A percentile compares a stretch with the other conserved stretches of the same genome.
phyloP scores from a whole-genome alignment of 495 filamentous ascomycete genomes.

The Penicillium antarcticum region DNA sequence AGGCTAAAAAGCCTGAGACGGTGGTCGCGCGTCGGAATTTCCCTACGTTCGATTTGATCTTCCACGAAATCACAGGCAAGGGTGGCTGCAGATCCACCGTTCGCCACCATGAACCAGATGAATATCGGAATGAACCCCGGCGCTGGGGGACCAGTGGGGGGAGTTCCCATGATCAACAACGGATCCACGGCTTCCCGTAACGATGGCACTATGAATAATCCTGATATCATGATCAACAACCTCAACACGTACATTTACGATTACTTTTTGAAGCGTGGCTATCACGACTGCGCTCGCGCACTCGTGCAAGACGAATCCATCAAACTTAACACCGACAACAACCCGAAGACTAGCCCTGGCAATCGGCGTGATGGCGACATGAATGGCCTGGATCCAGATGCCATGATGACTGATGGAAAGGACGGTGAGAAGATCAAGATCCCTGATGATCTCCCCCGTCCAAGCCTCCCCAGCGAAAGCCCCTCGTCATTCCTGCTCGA shows the following conservation, averaged over 20 bases:
- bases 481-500: conserved; percentile 80
- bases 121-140: conserved; percentile 64
- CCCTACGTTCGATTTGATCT: conserved; percentile 19
- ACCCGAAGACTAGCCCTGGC: conserved; percentile 56
- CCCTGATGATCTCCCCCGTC: conserved; percentile 75
- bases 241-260: conserved; percentile 98
- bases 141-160: conserved; percentile 61
- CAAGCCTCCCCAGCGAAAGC: conserved; percentile 59
- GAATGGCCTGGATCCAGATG: conserved; percentile 76
- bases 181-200: conserved; percentile 51
- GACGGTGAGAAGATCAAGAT: conserved; percentile 68
- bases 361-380: conserved; percentile 60
- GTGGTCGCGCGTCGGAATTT: conserved; percentile 37
- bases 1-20: conserved; percentile 31
- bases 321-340: conserved; percentile 56
- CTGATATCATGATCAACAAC: conserved; percentile 67
- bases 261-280: conserved; percentile 80
- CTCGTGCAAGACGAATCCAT: conserved; percentile 53
- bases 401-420: conserved; percentile 80
- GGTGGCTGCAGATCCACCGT: conserved; percentile 34
- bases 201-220: conserved; percentile 42
- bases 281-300: conserved; percentile 75
- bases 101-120: conserved; percentile 67
- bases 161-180: conserved; percentile 73
- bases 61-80: conserved; percentile 31